A percentile compares a stretch with the other conserved stretches of the same genome.
Conservation (phyloP, 495 filamentous ascomycete species). For the Achaetomiella virescens region DNA sequence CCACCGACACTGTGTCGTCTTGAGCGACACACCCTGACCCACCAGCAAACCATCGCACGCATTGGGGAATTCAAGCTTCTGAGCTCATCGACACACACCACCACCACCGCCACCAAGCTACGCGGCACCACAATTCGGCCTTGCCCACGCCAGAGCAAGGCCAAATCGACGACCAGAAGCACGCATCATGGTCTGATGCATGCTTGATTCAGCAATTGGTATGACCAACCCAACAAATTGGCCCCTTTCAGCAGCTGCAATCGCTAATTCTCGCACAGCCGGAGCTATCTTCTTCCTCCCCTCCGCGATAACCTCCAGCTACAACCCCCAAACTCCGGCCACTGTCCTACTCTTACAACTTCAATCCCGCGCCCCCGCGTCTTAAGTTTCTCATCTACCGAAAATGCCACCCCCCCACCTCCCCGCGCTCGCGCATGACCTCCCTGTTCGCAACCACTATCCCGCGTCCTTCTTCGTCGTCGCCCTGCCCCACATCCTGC, state of each 20-base stretch:
- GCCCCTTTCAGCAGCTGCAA: not conserved
- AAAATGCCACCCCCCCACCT: constrained; percentile 83
- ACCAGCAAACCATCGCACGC: not conserved
- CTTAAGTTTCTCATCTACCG: not conserved
- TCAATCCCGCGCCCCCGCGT: too few species aligned
- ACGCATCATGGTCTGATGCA: not conserved
- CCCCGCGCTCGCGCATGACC: constrained; percentile 84
- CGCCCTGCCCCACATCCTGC: constrained; percentile 82
- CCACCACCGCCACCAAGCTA: not conserved
- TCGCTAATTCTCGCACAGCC: not conserved
- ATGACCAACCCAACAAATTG: not conserved
- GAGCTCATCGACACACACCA: not conserved
- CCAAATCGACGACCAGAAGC: not conserved
- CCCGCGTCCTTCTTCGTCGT: constrained; percentile 84
- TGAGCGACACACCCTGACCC: not conserved
- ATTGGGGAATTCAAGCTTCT: not conserved
- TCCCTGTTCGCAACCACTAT: constrained; percentile 96
- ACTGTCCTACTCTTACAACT: too few species aligned
- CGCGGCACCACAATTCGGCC: not conserved
- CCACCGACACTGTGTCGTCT: not conserved
- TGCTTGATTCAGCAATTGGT: not conserved
- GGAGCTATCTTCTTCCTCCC: too few species aligned
- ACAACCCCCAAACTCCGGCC: too few species aligned
- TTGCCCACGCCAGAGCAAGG: not conserved
- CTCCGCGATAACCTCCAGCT: too few species aligned